Evolutionary conservation across 2,329 filamentous ascomycete genomes (phyloP), one percentile per base, ranked within the genome.

Genomic region (Zalaria obscura): DNA sequence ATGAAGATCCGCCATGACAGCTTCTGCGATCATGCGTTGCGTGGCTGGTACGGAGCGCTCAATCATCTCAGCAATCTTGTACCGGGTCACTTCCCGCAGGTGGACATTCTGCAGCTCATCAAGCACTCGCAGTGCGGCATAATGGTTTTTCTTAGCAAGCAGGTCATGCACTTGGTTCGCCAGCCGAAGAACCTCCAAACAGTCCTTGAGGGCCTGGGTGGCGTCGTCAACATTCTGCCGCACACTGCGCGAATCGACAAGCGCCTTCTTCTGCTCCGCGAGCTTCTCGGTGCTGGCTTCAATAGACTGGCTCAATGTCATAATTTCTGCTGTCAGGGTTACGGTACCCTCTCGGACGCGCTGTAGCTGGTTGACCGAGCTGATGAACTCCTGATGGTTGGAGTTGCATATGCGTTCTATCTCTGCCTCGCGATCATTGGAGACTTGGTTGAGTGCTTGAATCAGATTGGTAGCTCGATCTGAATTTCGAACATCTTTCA

Each of bases 31-130:
- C 39, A 85, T 78, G 54, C 85, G 87, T 55, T 94, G 87, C 1
- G 87, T 95, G 3, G 84, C 79, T 1, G 91, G 91, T 28, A 96
- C 89, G 1, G 89, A 96, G 52, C 86, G 87, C 59, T 95, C 89
- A 49, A 98, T 96, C 67, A 94, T 77, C 56, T 93, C 86, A 28
- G 91, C 91, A 48, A 98, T 80, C 55, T 88, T 89, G 62, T 95
- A 93, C 49, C 95, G 86, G 1, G 85, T 93, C 5, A 93, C 85
- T 51, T 93, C 91, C 56, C 88, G 88, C 49, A 98, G 73, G 56
- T 96, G 86, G 50, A 98, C 88, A 61, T 93, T 95, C 57, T 96
- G 89, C 34, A 98, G 70, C 58, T 98, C 91, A 53, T 96, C 91
- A 37, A 98, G 70, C 3, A 89, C 89, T 51, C 93, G 88, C 40